phyloP scores from a whole-genome alignment of 2,329 filamentous ascomycete species.

The Epichloe bromicola region DNA sequence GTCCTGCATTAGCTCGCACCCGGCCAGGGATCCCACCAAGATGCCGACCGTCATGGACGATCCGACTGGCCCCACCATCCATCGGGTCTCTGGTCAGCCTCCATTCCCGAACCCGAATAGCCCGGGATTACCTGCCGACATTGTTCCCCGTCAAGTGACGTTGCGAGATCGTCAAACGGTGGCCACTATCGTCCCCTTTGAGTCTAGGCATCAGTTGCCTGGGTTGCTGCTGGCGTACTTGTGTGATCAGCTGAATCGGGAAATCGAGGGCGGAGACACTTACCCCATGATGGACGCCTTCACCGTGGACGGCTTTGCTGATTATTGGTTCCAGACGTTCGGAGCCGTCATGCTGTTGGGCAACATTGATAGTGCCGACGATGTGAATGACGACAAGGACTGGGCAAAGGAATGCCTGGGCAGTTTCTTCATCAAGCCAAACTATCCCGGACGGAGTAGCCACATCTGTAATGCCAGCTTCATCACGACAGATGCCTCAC shows the following conservation, averaged over 20 bases:
- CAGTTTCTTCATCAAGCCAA: slow-evolving; percentile 89
- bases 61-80: slow-evolving; percentile 55
- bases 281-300: slow-evolving; percentile 78
- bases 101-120: slow-evolving; percentile 51
- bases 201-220: slow-evolving; percentile 64
- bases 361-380: slow-evolving; percentile 50
- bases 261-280: slow-evolving; percentile 84
- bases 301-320: slow-evolving; percentile 58
- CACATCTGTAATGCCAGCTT: slow-evolving; percentile 83
- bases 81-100: slow-evolving; percentile 51
- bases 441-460: slow-evolving; percentile 81
- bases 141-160: slow-evolving; percentile 64
- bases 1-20: background rate
- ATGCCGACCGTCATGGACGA: slow-evolving; percentile 76
- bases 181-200: slow-evolving; percentile 74
- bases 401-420: slow-evolving; percentile 75
- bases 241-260: slow-evolving; percentile 72
- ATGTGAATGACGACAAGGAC: slow-evolving; percentile 47
- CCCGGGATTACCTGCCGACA: slow-evolving; percentile 52
- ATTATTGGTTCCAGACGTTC: slow-evolving; percentile 88
- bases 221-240: slow-evolving; percentile 62
- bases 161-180: slow-evolving; percentile 73
- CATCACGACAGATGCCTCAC: slow-evolving; percentile 58
- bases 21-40: slow-evolving; percentile 6
- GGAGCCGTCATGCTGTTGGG: slow-evolving; percentile 79